phyloP scores from a whole-genome alignment of 164 flowering plant genomes.

The Dillenia suffruticosa region DNA sequence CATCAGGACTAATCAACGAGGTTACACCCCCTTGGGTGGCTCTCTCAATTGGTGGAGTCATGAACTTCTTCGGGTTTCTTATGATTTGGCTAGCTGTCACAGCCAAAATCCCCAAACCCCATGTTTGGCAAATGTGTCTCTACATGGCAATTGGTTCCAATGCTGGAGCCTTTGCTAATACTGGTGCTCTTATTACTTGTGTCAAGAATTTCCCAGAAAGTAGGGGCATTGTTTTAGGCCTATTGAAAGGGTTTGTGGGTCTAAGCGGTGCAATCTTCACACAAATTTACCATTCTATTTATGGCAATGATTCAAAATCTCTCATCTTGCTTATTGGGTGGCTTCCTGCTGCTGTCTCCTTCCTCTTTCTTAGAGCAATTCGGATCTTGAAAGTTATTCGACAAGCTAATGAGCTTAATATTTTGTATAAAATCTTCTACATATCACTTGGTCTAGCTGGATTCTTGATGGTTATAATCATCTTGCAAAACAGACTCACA shows the following conservation, averaged over 20 bases:
- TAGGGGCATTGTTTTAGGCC: conserved; percentile 58
- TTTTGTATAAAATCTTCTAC: conserved; percentile 30
- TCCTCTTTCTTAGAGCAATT: conserved; percentile 21
- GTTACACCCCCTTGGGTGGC: conserved; percentile 66
- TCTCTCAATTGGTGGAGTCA: conserved; percentile 39
- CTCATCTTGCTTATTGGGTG: conserved; percentile 26
- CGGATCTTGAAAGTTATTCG: conserved; percentile 25
- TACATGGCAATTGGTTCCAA: conserved; percentile 56
- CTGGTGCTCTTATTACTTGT: conserved; percentile 53
- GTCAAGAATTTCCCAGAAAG: conserved; percentile 70
- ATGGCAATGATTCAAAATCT: conserved; percentile 25
- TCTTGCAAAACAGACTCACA: conserved; percentile 20
- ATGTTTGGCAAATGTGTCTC: conserved; percentile 64
- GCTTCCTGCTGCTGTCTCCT: conserved; percentile 32
- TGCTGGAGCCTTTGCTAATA: conserved; percentile 58
- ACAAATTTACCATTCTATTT: conserved; percentile 50
- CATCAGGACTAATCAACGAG: conserved; percentile 61
- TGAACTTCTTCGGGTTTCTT: conserved; percentile 60
- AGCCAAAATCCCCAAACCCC: conserved; percentile 30
- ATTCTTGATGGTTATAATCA: conserved; percentile 31
- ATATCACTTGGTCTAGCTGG: conserved; percentile 32
- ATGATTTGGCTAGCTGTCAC: conserved; percentile 67
- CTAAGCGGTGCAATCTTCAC: conserved; percentile 67
- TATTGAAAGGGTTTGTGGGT: conserved; percentile 59
- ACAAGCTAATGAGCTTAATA: conserved; percentile 22